Evolutionary conservation across 108 stramenopile species (phyloP).

Genomic region (Seminavis robusta): DNA sequence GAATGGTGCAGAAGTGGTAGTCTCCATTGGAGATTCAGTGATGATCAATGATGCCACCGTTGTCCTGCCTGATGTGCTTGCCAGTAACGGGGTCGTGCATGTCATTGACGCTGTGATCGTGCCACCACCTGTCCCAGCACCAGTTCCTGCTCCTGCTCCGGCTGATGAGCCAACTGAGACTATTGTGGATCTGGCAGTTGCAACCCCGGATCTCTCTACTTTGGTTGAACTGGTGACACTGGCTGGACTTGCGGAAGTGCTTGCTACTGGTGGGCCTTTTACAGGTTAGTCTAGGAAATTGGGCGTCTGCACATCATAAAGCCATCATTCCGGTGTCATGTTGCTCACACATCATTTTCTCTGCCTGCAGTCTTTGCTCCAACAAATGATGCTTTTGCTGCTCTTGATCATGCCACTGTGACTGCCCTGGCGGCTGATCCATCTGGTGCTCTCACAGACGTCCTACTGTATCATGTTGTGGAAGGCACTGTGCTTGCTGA

Average conservation of each 20-base stretch:
- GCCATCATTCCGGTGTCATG: no score
- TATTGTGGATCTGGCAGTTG: background rate
- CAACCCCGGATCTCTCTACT: slow-evolving; percentile 19
- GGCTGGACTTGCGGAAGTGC: slow-evolving; percentile 31
- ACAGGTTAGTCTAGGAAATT: no score
- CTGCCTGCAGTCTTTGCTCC: slow-evolving; percentile 43
- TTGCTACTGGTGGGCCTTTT: slow-evolving; percentile 13
- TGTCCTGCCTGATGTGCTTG: slow-evolving; percentile 9
- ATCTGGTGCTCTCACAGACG: slow-evolving; percentile 4
- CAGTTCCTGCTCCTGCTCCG: no score
- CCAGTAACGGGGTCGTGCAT: slow-evolving; percentile 17
- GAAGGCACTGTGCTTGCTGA: no score
- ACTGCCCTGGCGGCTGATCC: slow-evolving; percentile 1
- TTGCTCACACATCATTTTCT: no score
- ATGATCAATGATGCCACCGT: no score
- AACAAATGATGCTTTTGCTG: slow-evolving; percentile 40
- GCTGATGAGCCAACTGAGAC: background rate
- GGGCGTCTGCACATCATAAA: no score
- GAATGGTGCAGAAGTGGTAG: background rate
- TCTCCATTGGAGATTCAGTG: no score
- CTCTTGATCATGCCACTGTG: no score
- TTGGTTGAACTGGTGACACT: slow-evolving; percentile 20
- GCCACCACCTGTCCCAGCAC: no score
- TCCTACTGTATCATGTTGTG: slow-evolving; percentile 19
- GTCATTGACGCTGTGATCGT: slow-evolving; percentile 9